These are phyloP conservation scores for Brassica napus DNA, from an alignment of 345 rosid species.

Conservation along the genomic window Da-Ae NC_063446.1:1245501-1246000, in stretches of 20 bases:
- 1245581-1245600: conserved; percentile 32
- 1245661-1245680: conserved; percentile 23
- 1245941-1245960: background rate
- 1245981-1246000: conserved; percentile 14
- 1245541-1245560: conserved; percentile 24
- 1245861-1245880: background rate
- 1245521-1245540: background rate
- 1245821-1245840: conserved; percentile 45
- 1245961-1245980: background rate
- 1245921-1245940: conserved; percentile 8
- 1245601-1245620: conserved; percentile 42
- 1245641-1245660: conserved; percentile 37
- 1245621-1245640: conserved; percentile 42
- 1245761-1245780: conserved; percentile 43
- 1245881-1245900: conserved; percentile 10
- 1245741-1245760: conserved; percentile 27
- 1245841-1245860: conserved; percentile 36
- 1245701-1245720: conserved; percentile 2
- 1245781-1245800: conserved; percentile 46
- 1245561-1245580: conserved; percentile 22
- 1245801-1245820: conserved; percentile 45
- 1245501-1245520: conserved; percentile 30
- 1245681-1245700: background rate
- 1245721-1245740: conserved; percentile 16
- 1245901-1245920: conserved; percentile 24